These are phyloP conservation scores for Mortierella hygrophila DNA, from an alignment of 192 early-diverging fungal species.

Conservation along the genomic window DNA sequence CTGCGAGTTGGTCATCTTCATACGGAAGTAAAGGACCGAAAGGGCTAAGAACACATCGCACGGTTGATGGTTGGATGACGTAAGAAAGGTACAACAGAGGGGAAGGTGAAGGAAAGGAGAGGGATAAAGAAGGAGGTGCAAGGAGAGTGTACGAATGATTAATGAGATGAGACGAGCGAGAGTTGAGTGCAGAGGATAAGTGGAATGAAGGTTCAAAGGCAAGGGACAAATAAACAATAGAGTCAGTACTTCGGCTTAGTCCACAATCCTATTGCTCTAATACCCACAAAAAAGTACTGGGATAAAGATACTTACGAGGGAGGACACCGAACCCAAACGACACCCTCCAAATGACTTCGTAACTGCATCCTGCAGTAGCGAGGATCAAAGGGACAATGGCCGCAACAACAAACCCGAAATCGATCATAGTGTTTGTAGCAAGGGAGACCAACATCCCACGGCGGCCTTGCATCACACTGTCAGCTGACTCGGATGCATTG, in stretches of 20 bases:
- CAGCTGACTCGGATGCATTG: constrained; percentile 61
- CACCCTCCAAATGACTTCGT: constrained; percentile 61
- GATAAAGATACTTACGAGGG: constrained; percentile 12
- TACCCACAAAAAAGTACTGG: neutral
- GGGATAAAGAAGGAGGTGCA: neutral
- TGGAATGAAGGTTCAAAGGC: too few species aligned
- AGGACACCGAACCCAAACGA: constrained; percentile 62
- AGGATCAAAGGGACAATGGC: constrained; percentile 57
- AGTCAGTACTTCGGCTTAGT: too few species aligned
- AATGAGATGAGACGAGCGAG: too few species aligned
- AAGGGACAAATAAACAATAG: too few species aligned
- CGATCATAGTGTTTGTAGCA: constrained; percentile 50
- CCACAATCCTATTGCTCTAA: too few species aligned
- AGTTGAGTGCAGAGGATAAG: too few species aligned
- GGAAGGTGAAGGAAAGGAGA: neutral
- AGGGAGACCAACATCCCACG: constrained; percentile 58
- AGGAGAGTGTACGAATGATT: neutral
- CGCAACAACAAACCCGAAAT: constrained; percentile 54
- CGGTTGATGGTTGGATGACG: neutral
- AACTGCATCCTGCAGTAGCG: constrained; percentile 52
- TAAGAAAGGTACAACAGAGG: neutral
- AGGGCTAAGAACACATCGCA: constrained; percentile 17
- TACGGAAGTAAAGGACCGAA: constrained; percentile 58
- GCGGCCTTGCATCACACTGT: constrained; percentile 43
- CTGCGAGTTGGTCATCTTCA: constrained; percentile 62